Conservation (phyloP, 352 stramenopile species). For the Phytophthora niederhauseri region DNA sequence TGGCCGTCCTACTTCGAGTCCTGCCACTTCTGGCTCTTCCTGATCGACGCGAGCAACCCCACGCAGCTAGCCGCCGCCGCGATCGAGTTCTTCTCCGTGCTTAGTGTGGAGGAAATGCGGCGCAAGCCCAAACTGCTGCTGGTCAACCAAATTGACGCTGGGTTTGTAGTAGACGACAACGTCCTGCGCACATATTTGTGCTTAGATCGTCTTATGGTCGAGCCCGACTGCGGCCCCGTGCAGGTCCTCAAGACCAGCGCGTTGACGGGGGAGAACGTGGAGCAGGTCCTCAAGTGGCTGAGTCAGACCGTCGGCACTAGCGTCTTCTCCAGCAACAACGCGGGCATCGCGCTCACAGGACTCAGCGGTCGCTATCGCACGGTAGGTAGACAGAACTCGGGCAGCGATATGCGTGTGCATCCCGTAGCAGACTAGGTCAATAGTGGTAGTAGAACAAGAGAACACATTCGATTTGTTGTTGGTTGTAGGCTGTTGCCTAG, state of each 20-base stretch:
- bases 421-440: slow-evolving; percentile 29
- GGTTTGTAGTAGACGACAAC: slow-evolving; percentile 51
- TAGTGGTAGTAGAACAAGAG: not conserved
- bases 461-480: not conserved
- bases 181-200: slow-evolving; percentile 58
- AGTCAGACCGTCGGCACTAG: slow-evolving; percentile 32
- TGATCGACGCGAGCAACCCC: slow-evolving; percentile 68
- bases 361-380: slow-evolving; percentile 29
- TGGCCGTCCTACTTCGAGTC: slow-evolving; percentile 71
- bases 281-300: slow-evolving; percentile 65
- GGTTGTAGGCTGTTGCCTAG: slow-evolving; percentile 27
- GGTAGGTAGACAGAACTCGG: slow-evolving; percentile 23
- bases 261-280: slow-evolving; percentile 61
- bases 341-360: slow-evolving; percentile 19
- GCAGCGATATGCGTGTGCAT: slow-evolving; percentile 37
- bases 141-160: slow-evolving; percentile 73
- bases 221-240: slow-evolving; percentile 39
- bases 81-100: slow-evolving; percentile 71
- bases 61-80: slow-evolving; percentile 50
- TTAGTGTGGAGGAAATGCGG: slow-evolving; percentile 57
- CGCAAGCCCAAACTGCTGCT: slow-evolving; percentile 67
- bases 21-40: slow-evolving; percentile 74
- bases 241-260: slow-evolving; percentile 70
- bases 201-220: slow-evolving; percentile 52
- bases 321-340: slow-evolving; percentile 27